Conservation (phyloP, 495 filamentous ascomycete genomes). For the Aspergillus cavernicola region DNA sequence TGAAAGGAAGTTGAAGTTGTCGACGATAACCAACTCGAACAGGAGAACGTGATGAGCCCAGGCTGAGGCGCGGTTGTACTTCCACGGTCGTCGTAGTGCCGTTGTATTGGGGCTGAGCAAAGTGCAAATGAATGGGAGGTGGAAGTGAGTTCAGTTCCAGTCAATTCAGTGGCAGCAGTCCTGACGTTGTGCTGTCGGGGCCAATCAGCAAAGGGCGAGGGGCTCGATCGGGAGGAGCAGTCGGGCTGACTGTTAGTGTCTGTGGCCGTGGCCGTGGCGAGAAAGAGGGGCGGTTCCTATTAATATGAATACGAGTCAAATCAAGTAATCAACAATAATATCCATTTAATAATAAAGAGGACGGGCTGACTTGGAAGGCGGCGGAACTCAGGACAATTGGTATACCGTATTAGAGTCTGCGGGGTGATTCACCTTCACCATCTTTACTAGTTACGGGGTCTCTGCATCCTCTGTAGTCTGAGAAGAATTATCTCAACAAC, state of each 20-base stretch:
- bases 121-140: not conserved
- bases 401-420: not conserved
- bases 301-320: not conserved
- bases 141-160: not conserved
- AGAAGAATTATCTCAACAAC: too few species aligned
- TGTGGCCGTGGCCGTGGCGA: not conserved
- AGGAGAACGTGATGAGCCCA: slow-evolving; percentile 19
- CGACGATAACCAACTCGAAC: slow-evolving; percentile 11
- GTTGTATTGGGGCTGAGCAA: slow-evolving; percentile 30
- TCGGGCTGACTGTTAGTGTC: too few species aligned
- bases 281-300: not conserved
- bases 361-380: not conserved
- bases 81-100: slow-evolving; percentile 1
- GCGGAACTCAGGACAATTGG: not conserved
- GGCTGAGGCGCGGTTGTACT: slow-evolving; percentile 20
- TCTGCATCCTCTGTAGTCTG: too few species aligned
- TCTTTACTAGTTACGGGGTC: not conserved
- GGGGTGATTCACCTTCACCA: not conserved
- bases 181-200: slow-evolving; percentile 25
- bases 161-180: slow-evolving; percentile 15
- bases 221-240: slow-evolving; percentile 13
- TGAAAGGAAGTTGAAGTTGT: slow-evolving; percentile 21
- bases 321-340: not conserved
- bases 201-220: slow-evolving; percentile 24
- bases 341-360: not conserved